These are phyloP conservation scores for Trichoderma hamatum DNA, from an alignment of 2,329 filamentous ascomycete species.

Conservation along the genomic window DNA sequence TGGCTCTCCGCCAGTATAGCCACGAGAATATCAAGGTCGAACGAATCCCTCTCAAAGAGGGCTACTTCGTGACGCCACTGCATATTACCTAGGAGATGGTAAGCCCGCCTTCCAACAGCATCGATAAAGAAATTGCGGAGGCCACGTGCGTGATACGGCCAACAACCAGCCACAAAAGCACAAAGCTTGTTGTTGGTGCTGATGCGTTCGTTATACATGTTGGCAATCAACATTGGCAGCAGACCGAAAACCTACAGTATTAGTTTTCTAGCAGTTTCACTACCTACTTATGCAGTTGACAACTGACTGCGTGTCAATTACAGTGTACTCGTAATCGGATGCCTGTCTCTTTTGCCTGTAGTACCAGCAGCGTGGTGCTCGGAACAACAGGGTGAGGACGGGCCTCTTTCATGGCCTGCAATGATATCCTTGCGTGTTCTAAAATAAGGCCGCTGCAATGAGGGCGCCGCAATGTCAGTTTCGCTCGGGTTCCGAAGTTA, in stretches of 20 bases:
- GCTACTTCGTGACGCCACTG: neutral
- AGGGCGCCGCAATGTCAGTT: slow-evolving; percentile 21
- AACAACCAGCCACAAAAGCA: neutral
- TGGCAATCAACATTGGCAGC: neutral
- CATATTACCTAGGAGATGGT: neutral
- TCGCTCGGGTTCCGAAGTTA: neutral
- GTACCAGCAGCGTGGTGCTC: slow-evolving; percentile 16
- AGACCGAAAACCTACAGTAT: neutral
- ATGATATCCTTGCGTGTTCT: slow-evolving; percentile 15
- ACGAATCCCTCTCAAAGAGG: neutral
- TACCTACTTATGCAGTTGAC: neutral
- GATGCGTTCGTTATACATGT: neutral
- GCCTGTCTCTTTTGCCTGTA: neutral
- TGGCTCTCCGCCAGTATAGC: neutral
- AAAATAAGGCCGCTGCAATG: slow-evolving; percentile 17
- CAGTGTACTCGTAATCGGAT: neutral
- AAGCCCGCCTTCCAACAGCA: neutral
- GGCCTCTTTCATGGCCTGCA: slow-evolving; percentile 1
- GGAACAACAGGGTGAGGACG: slow-evolving; percentile 13
- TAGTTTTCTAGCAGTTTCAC: neutral
- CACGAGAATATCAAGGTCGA: neutral
- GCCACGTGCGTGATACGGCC: neutral
- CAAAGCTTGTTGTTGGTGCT: neutral
- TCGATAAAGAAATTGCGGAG: neutral
- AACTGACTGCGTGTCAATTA: neutral